Base-by-base conservation (phyloP, 129 eudicot species). In the Flaveria sonorensis region DNA sequence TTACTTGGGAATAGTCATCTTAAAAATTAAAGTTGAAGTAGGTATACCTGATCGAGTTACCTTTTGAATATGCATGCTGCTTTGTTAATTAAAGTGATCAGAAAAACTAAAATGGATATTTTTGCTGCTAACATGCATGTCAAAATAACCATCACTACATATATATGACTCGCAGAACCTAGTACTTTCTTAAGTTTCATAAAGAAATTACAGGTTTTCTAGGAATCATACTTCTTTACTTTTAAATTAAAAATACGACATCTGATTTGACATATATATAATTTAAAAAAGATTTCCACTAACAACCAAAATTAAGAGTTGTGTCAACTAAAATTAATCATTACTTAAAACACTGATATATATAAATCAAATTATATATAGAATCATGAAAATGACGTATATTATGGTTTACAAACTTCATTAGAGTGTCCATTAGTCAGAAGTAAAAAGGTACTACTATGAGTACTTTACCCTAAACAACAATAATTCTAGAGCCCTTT, bases 31-130 rank as follows among this genome's bases (percentile, higher is more conserved):
- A 45, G 50, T 2, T 45, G 50, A 45, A 8, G 50, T 45, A 10
- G 50, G n/a, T 30, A 32, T 2, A 18, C 43, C 12, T 45, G 50
- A 52, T 24, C 9, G 30, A 56, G 81, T 77, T 77, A 71, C 55
- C 48, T 56, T 68, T 68, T 39, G 45, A 53, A 42, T 77, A 68
- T 67, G 74, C 47, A 77, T 45, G 79, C 39, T 78, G 51, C 82
- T 57, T 78, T 78, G 62, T 40, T 70, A 78, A 69, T 40, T 70
- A 78, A 69, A 78, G 81, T 70, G 62, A 56, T 78, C 28, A 19
- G 32, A 47, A 46, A 56, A 66, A 48, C 69, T 43, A 69, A 77
- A 77, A 43, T 78, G 71, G 70, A 69, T 68, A 6, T 57, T 70
- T 78, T 61, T 45, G 10, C 9, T 59, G 16, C 21, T 78, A 61